Evolutionary conservation across 2,329 filamentous ascomycete genomes (phyloP).

Genomic region (Colletotrichum orbiculare): DNA sequence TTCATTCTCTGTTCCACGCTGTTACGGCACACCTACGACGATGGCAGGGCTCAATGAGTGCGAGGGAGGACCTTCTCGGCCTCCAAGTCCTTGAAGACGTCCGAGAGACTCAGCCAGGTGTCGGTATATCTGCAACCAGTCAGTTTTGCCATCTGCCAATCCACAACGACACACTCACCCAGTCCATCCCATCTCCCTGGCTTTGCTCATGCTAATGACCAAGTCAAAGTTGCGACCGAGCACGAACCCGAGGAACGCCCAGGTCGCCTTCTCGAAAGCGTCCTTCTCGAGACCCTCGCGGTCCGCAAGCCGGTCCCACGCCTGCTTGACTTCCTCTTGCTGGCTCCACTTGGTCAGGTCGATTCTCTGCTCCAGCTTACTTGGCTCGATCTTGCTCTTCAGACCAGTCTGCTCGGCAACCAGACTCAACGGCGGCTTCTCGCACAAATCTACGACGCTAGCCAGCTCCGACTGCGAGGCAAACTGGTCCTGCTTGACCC

Average conservation of each 20-base stretch:
- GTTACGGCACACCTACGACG: neutral
- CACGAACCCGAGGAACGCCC: conserved; percentile 54
- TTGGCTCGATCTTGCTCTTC: conserved; percentile 40
- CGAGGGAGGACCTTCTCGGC: conserved; percentile 41
- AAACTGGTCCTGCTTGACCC: conserved; percentile 47
- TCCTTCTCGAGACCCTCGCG: conserved; percentile 49
- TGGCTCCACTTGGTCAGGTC: conserved; percentile 54
- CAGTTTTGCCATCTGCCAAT: neutral
- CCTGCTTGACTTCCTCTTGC: conserved; percentile 49
- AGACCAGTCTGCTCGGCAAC: conserved; percentile 43
- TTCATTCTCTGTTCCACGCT: neutral
- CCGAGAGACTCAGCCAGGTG: conserved; percentile 44
- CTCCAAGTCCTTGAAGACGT: conserved; percentile 42
- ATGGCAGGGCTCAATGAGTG: neutral
- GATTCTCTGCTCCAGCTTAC: conserved; percentile 51
- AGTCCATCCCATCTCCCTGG: conserved; percentile 54
- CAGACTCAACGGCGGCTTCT: conserved; percentile 45
- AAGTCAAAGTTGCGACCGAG: conserved; percentile 53
- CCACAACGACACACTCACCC: conserved; percentile 42
- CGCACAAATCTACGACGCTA: conserved; percentile 37
- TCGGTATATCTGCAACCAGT: conserved; percentile 41
- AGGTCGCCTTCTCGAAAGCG: conserved; percentile 54
- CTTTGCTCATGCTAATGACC: conserved; percentile 56
- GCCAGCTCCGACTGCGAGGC: conserved; percentile 34
- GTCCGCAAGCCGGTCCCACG: conserved; percentile 53